phyloP scores from a whole-genome alignment of 805 yeast species.

The Candida peoriensis region DNA sequence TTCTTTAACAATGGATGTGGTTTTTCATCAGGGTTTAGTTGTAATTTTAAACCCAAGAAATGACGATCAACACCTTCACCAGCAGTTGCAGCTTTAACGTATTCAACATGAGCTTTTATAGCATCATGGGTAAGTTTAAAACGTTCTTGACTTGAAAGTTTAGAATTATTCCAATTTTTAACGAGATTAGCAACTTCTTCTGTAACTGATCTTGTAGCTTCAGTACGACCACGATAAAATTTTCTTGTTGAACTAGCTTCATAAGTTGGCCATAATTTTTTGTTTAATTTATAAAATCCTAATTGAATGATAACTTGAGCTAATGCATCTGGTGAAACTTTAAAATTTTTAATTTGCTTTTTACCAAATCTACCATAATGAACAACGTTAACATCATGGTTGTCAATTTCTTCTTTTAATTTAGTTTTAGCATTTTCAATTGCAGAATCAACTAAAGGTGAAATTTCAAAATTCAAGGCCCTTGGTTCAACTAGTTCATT shows the following conservation, averaged over 20 bases:
- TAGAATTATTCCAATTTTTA: constrained; percentile 61
- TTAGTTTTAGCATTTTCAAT: constrained; percentile 52
- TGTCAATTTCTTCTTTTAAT: constrained; percentile 46
- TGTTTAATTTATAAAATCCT: constrained; percentile 80
- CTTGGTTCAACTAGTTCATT: constrained; percentile 9
- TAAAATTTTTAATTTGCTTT: constrained; percentile 74
- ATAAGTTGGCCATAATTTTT: constrained; percentile 82
- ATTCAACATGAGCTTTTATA: constrained; percentile 64
- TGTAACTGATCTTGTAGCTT: constrained; percentile 84
- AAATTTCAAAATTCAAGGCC: constrained; percentile 52
- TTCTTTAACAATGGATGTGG: constrained; percentile 66
- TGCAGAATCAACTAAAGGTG: constrained; percentile 42
- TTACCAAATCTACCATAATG: constrained; percentile 85
- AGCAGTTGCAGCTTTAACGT: constrained; percentile 70
- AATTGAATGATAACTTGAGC: constrained; percentile 88
- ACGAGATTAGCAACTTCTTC: constrained; percentile 66
- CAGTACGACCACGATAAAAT: constrained; percentile 88
- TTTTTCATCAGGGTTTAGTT: constrained; percentile 52
- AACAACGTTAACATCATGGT: constrained; percentile 75
- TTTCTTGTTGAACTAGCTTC: constrained; percentile 94
- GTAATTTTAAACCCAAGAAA: constrained; percentile 78
- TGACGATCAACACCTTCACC: constrained; percentile 95
- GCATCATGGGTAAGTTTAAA: constrained; percentile 68
- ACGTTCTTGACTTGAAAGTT: constrained; percentile 45
- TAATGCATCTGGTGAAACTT: constrained; percentile 89